phyloP scores from a whole-genome alignment of 306 rosid genomes.

The Castanospermum australe region DNA sequence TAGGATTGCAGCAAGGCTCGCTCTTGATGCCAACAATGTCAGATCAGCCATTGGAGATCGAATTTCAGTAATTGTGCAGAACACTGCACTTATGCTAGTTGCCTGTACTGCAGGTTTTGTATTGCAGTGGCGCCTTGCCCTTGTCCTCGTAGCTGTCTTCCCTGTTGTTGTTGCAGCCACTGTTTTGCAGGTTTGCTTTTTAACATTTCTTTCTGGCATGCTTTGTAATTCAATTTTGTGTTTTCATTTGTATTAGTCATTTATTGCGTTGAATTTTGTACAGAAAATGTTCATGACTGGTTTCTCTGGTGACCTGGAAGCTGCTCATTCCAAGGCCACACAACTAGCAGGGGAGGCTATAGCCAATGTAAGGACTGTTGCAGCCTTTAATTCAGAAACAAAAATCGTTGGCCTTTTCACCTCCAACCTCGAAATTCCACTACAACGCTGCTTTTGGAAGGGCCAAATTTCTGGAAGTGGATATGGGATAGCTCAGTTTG shows the following conservation, averaged over 20 bases:
- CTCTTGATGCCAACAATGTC: slow-evolving; percentile 96
- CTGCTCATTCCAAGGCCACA: slow-evolving; percentile 89
- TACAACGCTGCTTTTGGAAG: slow-evolving; percentile 92
- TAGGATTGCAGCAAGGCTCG: slow-evolving; percentile 87
- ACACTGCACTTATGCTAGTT: slow-evolving; percentile 96
- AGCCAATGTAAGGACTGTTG: slow-evolving; percentile 94
- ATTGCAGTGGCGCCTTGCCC: slow-evolving; percentile 99
- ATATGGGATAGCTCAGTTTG: slow-evolving; percentile 92
- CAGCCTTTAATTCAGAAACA: slow-evolving; percentile 92
- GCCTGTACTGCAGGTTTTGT: slow-evolving; percentile 99
- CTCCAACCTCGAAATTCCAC: slow-evolving; percentile 77
- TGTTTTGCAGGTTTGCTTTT: slow-evolving; percentile 76
- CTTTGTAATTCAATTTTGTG: neutral
- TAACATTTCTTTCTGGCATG: neutral
- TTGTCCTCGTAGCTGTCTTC: slow-evolving; percentile 90
- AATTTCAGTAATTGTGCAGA: slow-evolving; percentile 96
- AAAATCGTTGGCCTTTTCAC: slow-evolving; percentile 81
- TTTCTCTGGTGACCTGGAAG: slow-evolving; percentile 96
- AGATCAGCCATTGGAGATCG: slow-evolving; percentile 99
- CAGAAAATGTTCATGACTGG: slow-evolving; percentile 99
- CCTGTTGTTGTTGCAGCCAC: slow-evolving; percentile 99
- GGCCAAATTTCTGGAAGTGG: slow-evolving; percentile 99
- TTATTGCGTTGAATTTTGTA: slow-evolving; percentile 11
- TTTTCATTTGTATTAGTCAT: neutral
- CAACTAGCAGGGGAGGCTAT: slow-evolving; percentile 98